Conservation (phyloP, 371 early-diverging fungal genomes). For the Lichtheimia hyalospora region DNA sequence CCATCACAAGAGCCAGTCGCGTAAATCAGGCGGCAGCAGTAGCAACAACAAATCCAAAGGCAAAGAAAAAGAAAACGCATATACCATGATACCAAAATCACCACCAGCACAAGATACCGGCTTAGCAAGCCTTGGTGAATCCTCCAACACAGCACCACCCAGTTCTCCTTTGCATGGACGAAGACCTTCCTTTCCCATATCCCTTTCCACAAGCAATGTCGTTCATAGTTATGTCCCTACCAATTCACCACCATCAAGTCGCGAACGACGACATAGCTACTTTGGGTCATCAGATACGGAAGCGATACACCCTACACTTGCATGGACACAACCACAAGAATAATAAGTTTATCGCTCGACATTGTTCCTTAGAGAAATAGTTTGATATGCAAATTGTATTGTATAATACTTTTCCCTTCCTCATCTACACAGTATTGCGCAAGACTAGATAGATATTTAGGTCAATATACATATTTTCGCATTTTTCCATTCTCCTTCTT, state of each 20-base stretch:
- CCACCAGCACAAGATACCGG: slow-evolving; percentile 16
- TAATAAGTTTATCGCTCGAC: too few species aligned
- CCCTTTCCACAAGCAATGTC: slow-evolving; percentile 17
- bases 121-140: slow-evolving; percentile 16
- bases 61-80: slow-evolving; percentile 3
- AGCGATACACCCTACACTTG: background rate
- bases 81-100: slow-evolving; percentile 4
- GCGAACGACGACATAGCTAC: slow-evolving; percentile 13
- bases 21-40: background rate
- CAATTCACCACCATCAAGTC: slow-evolving; percentile 5
- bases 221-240: slow-evolving; percentile 21
- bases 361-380: background rate
- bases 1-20: slow-evolving; percentile 1
- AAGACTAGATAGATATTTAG: slow-evolving; percentile 12
- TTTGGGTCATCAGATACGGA: background rate
- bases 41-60: slow-evolving; percentile 3
- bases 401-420: background rate
- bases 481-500: background rate
- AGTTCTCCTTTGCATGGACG: background rate
- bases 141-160: background rate
- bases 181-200: slow-evolving; percentile 9
- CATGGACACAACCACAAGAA: slow-evolving; percentile 1
- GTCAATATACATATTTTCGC: background rate
- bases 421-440: slow-evolving; percentile 25
- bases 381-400: background rate